Conservation (phyloP, 2,329 filamentous ascomycete genomes). For the Botrytis hyacinthi region DNA sequence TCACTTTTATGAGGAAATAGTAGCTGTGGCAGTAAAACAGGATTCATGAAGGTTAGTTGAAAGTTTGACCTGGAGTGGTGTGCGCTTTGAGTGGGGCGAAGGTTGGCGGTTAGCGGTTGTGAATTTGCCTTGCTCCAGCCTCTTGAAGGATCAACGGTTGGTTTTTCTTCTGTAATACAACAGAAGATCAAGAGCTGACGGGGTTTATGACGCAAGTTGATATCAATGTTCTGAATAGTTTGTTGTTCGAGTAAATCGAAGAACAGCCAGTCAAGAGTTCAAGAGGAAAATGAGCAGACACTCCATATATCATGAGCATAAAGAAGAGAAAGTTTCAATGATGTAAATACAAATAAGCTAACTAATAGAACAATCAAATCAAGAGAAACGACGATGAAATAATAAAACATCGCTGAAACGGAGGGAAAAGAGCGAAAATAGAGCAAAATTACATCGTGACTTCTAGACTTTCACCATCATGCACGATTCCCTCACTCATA, state of each 20-base stretch:
- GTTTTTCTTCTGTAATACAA: not conserved
- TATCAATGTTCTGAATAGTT: not conserved
- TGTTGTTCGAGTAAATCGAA: not conserved
- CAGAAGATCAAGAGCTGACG: not conserved
- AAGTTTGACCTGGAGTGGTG: not conserved
- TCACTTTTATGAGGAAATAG: not conserved
- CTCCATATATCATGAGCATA: too few relatives aligned
- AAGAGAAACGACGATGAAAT: not conserved
- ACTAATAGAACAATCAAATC: not conserved
- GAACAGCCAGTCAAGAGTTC: not conserved
- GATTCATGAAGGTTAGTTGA: not conserved
- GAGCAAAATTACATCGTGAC: not conserved
- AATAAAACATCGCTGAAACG: not conserved
- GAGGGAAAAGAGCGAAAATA: not conserved
- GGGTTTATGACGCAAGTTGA: not conserved
- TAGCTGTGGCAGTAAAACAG: not conserved
- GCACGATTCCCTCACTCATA: not conserved
- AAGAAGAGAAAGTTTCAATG: too few relatives aligned
- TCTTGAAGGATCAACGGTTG: not conserved
- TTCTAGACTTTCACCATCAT: not conserved
- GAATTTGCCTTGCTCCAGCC: not conserved
- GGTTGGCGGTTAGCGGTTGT: not conserved
- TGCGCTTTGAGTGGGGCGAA: not conserved
- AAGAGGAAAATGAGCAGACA: not conserved
- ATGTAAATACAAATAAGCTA: not conserved